These are phyloP conservation scores for Xanthoceras sorbifolium DNA, from an alignment of 345 rosid genomes.

Conservation along the genomic window DNA sequence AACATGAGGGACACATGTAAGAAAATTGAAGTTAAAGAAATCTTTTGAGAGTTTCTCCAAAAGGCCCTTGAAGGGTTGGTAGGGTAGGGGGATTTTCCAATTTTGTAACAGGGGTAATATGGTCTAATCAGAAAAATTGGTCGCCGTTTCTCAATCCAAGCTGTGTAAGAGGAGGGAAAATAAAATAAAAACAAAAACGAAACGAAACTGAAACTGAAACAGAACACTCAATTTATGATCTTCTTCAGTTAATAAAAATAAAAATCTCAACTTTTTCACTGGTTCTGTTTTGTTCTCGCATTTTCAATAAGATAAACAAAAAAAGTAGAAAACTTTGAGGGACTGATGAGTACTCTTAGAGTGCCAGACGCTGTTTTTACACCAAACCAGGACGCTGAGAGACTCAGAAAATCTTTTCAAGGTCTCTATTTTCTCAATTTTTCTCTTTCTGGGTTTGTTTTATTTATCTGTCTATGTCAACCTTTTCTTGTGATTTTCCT, in stretches of 20 bases:
- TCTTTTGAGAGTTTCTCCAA: background rate
- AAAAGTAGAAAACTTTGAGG: background rate
- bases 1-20: constrained; percentile 6
- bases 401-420: constrained; percentile 59
- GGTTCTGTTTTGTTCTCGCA: background rate
- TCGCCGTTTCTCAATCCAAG: constrained; percentile 11
- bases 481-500: background rate
- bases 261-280: background rate
- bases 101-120: constrained; percentile 18
- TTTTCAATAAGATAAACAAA: background rate
- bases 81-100: background rate
- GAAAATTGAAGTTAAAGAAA: background rate
- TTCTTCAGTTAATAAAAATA: background rate
- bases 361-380: constrained; percentile 64
- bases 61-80: background rate
- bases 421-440: constrained; percentile 39
- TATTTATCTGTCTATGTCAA: background rate
- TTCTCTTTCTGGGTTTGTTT: background rate
- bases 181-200: constrained; percentile 21
- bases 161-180: constrained; percentile 34
- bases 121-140: constrained; percentile 9
- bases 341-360: constrained; percentile 56
- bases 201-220: constrained; percentile 8
- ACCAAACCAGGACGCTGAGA: constrained; percentile 65
- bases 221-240: background rate